Evolutionary conservation across 2,329 filamentous ascomycete genomes (phyloP), one percentile per base, ranked within the genome.

Genomic region (Hawksworthiomyces lignivorus): DNA sequence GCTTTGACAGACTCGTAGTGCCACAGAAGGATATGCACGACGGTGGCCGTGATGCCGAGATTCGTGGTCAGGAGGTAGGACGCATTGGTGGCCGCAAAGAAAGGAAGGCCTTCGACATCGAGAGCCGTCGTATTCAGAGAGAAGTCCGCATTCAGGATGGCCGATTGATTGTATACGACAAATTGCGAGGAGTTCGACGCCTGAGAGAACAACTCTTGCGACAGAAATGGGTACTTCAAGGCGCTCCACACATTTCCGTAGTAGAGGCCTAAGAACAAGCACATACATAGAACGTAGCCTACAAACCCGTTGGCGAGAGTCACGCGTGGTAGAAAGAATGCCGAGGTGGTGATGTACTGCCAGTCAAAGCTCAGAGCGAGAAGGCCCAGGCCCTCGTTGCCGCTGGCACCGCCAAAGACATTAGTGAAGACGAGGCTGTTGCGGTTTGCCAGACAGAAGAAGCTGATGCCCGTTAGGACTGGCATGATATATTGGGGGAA

Each of bases 401-500:
- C 54, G 31, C 50, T 50, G 18, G 67, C 56, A 12, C 69, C 69
- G 5, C 69, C 69, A 45, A 62, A 51, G 43, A 60, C 41, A 31
- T 51, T 53, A 7, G 52, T 48, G 36, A 72, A 66, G 7, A 66
- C 52, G 2, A 62, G 47, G 40, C 53, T 68, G 29, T 64, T 54
- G 27, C 62, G 59, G 11, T 65, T 61, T 0, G 68, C 63, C 5
- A 72, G 58, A 47, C 69, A 73, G 39, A 70, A 68, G 20, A 73
- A 9, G 58, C 54, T 58, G 12, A 65, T 43, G 5, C 60, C 61
- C 14, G 54, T 63, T 6, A 71, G 53, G 4, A 65, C 44, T 2
- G 68, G 62, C 36, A 67, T 65, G 1, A 72, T 62, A 35, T 67
- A 70, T 43, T 69, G 61, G 0, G 71, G 69, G 29, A 74, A 53